phyloP scores from a whole-genome alignment of 2,329 filamentous ascomycete species.

The Fusarium robinianum region DNA sequence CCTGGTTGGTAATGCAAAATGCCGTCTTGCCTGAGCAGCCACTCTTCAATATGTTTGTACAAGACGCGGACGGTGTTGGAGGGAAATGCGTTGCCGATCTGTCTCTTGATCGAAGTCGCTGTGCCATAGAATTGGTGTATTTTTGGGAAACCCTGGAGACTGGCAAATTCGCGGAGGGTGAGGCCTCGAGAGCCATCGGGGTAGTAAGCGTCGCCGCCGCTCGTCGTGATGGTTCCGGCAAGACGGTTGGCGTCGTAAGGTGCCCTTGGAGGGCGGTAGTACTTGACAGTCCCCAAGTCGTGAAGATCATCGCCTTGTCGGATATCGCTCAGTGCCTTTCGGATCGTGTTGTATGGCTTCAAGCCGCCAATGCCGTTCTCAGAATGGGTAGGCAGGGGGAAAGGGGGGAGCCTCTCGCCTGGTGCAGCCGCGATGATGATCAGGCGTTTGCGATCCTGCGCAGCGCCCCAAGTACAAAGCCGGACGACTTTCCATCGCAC shows the following conservation, averaged over 20 bases:
- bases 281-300: conserved; percentile 37
- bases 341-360: conserved; percentile 51
- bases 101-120: conserved; percentile 53
- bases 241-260: conserved; percentile 55
- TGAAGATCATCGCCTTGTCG: conserved; percentile 46
- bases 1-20: conserved; percentile 30
- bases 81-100: conserved; percentile 82
- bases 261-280: conserved; percentile 35
- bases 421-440: conserved; percentile 66
- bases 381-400: conserved; percentile 66
- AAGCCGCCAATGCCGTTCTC: conserved; percentile 42
- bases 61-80: conserved; percentile 58
- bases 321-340: conserved; percentile 47
- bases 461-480: conserved; percentile 55
- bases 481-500: conserved; percentile 68
- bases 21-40: conserved; percentile 51
- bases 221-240: conserved; percentile 65
- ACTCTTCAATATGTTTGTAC: conserved; percentile 53
- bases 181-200: conserved; percentile 66
- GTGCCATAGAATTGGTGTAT: conserved; percentile 60
- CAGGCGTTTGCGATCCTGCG: conserved; percentile 55
- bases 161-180: conserved; percentile 69
- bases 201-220: conserved; percentile 66
- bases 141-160: conserved; percentile 70
- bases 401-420: conserved; percentile 69